A percentile compares a stretch with the other conserved stretches of the same genome.
Evolutionary conservation across 306 rosid species (phyloP).

Genomic region (Cyamopsis tetragonoloba): DNA sequence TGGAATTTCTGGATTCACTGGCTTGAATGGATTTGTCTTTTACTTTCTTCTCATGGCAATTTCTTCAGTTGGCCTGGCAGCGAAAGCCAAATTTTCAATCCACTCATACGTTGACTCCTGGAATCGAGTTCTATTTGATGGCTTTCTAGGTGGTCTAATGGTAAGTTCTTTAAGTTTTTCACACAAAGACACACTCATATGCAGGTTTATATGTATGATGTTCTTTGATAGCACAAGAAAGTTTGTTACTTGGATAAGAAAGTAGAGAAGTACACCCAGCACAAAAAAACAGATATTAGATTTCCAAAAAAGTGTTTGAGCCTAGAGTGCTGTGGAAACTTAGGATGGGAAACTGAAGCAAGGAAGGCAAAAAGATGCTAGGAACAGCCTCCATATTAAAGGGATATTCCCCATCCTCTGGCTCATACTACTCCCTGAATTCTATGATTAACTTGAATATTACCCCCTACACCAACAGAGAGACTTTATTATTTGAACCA

Average conservation of each 20-base stretch:
- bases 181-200: not conserved
- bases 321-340: not conserved
- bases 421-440: not conserved
- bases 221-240: not conserved
- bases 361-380: not conserved
- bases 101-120: slow-evolving; percentile 47
- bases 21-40: slow-evolving; percentile 57
- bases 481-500: not conserved
- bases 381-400: too few relatives aligned
- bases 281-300: not conserved
- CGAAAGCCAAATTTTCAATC: slow-evolving; percentile 48
- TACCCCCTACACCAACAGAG: not conserved
- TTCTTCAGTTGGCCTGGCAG: slow-evolving; percentile 51
- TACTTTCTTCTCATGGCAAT: slow-evolving; percentile 56
- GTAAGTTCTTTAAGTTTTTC: slow-evolving; percentile 23
- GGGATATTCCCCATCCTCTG: not conserved
- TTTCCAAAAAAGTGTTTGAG: not conserved
- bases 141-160: slow-evolving; percentile 57
- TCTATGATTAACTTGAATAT: not conserved
- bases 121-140: slow-evolving; percentile 53
- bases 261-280: not conserved
- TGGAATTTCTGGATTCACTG: slow-evolving; percentile 70
- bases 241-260: not conserved
- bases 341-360: not conserved
- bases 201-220: not conserved